These are phyloP conservation scores for Podila minutissima DNA, from an alignment of 192 early-diverging fungal species.

Conservation along the genomic window DNA sequence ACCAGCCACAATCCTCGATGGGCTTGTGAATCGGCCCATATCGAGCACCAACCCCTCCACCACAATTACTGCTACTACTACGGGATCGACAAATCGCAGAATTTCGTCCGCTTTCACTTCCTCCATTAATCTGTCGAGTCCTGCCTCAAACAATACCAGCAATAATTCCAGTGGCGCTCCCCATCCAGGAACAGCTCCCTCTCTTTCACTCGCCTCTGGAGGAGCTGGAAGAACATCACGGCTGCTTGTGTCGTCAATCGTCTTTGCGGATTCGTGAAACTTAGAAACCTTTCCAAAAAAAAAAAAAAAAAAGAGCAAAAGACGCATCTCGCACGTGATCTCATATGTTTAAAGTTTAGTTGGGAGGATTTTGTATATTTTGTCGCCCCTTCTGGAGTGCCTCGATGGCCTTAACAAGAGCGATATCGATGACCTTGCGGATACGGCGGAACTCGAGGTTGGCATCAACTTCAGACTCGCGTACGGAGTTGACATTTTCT, in stretches of 20 bases:
- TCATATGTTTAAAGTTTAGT: too few relatives aligned
- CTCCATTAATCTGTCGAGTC: conserved; percentile 22
- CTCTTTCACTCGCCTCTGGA: not conserved
- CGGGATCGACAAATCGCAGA: conserved; percentile 4
- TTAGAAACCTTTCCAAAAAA: too few relatives aligned
- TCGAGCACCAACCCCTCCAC: not conserved
- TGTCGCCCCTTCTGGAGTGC: too few relatives aligned
- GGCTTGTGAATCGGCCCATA: not conserved
- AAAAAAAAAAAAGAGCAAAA: too few relatives aligned
- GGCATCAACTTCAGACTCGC: too few relatives aligned
- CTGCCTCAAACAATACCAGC: not conserved
- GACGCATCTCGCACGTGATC: too few relatives aligned
- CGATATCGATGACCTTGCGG: too few relatives aligned
- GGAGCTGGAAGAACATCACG: conserved; percentile 23
- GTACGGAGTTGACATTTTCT: too few relatives aligned
- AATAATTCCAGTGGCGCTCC: not conserved
- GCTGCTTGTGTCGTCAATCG: conserved; percentile 30
- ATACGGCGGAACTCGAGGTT: too few relatives aligned
- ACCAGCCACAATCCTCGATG: not conserved
- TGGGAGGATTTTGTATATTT: too few relatives aligned
- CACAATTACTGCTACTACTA: not conserved
- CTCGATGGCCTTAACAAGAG: too few relatives aligned
- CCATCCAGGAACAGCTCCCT: not conserved
- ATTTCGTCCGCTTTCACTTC: conserved; percentile 38
- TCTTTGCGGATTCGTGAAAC: conserved; percentile 28